Evolutionary conservation across 139 green algal genomes (phyloP).

Genomic region (Yamagishiella unicocca): DNA sequence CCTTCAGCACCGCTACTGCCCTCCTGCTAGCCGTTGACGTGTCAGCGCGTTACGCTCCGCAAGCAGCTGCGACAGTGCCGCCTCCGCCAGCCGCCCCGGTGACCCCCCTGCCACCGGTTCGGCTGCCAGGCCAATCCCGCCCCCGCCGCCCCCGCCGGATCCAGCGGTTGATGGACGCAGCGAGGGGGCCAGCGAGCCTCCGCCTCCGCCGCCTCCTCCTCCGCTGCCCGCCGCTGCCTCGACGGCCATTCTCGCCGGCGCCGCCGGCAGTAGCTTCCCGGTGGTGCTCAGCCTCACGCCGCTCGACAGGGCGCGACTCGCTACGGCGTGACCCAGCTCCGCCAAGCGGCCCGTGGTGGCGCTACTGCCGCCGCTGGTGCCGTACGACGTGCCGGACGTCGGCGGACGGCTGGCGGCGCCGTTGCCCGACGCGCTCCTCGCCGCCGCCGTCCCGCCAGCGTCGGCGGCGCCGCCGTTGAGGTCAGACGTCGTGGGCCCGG

Average conservation of each 20-base stretch:
- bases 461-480: background rate
- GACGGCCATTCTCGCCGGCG: slow-evolving; percentile 26
- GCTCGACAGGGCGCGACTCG: slow-evolving; percentile 8
- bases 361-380: background rate
- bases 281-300: slow-evolving; percentile 33
- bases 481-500: background rate
- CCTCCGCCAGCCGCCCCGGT: background rate
- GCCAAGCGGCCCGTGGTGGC: background rate
- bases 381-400: background rate
- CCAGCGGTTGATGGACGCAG: background rate
- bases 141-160: background rate
- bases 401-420: background rate
- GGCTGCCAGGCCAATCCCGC: background rate
- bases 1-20: background rate
- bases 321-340: slow-evolving; percentile 17
- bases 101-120: background rate
- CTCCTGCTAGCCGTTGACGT: slow-evolving; percentile 16
- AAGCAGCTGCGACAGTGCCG: background rate
- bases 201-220: background rate
- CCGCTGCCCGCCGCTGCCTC: background rate
- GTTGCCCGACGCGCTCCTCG: background rate
- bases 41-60: slow-evolving; percentile 29
- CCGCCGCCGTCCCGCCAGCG: too few species aligned
- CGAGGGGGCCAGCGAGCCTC: background rate
- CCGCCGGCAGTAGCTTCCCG: slow-evolving; percentile 22